Conservation (phyloP, 2,329 filamentous ascomycete species). For the Pseudonectria foliicola region DNA sequence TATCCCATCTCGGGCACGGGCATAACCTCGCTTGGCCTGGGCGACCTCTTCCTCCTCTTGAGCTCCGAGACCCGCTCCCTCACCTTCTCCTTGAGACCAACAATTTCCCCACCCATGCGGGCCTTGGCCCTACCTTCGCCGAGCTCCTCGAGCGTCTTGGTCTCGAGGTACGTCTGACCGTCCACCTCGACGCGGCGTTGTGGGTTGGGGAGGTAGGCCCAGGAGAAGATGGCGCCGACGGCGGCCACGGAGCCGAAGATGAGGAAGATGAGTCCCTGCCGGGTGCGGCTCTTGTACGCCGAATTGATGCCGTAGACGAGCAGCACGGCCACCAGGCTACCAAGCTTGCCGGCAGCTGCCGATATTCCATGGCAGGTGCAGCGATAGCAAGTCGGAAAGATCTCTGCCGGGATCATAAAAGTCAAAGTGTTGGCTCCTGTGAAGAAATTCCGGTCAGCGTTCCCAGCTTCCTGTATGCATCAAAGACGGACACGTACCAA, state of each 20-base stretch:
- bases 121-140: slow-evolving; percentile 42
- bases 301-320: slow-evolving; percentile 44
- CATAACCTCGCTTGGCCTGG: slow-evolving; percentile 1
- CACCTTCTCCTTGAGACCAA: slow-evolving; percentile 38
- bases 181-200: slow-evolving; percentile 34
- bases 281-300: slow-evolving; percentile 32
- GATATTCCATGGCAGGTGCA: slow-evolving; percentile 57
- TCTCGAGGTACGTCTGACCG: slow-evolving; percentile 32
- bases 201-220: slow-evolving; percentile 44
- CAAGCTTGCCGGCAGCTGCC: slow-evolving; percentile 52
- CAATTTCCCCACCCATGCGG: slow-evolving; percentile 35
- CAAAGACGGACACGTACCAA: slow-evolving; percentile 37
- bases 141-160: slow-evolving; percentile 43
- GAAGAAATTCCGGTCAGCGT: neutral
- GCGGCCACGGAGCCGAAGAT: slow-evolving; percentile 44
- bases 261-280: slow-evolving; percentile 43
- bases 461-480: neutral
- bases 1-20: neutral
- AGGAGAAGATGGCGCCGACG: slow-evolving; percentile 42
- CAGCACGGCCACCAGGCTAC: slow-evolving; percentile 45
- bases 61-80: slow-evolving; percentile 20
- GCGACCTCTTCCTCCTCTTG: slow-evolving; percentile 23
- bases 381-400: slow-evolving; percentile 57
- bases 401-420: slow-evolving; percentile 57
- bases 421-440: slow-evolving; percentile 54